A percentile compares a stretch with the other conserved stretches of the same genome.
These are phyloP conservation scores for Botrytis elliptica DNA, from an alignment of 2,329 filamentous ascomycete genomes.

Conservation along the genomic window DNA sequence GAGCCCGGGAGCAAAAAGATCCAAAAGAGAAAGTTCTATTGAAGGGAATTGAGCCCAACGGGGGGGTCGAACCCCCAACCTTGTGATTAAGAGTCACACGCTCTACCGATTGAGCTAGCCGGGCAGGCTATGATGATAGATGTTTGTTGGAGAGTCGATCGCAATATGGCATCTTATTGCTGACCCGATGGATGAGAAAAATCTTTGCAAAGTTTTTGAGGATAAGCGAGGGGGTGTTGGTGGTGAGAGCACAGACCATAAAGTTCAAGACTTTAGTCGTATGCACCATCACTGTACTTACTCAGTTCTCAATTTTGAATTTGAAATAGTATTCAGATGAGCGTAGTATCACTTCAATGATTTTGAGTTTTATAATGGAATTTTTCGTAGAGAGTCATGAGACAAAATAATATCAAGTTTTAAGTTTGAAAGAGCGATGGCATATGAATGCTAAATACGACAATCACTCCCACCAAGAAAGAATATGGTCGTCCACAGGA, in stretches of 20 bases:
- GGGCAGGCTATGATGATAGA: constrained; percentile 24
- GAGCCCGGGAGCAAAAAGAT: not conserved
- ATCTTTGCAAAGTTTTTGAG: not conserved
- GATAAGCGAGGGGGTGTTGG: not conserved
- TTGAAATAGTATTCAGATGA: not conserved
- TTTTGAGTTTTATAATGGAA: not conserved
- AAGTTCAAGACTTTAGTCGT: not conserved
- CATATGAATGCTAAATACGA: not conserved
- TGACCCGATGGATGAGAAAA: not conserved
- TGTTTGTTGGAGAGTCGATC: rapidly evolving
- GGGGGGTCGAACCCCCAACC: constrained; percentile 20
- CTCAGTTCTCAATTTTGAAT: not conserved
- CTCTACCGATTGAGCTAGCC: constrained; percentile 40
- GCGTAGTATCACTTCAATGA: not conserved
- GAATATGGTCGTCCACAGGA: no score
- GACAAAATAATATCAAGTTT: no score
- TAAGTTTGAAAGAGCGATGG: not conserved
- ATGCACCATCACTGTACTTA: not conserved
- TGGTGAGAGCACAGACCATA: not conserved
- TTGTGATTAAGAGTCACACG: constrained; percentile 36
- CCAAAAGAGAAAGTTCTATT: not conserved
- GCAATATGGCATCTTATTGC: no score
- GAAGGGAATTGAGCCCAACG: constrained; percentile 17
- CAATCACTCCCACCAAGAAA: not conserved
- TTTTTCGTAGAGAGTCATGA: not conserved